Evolutionary conservation across 768 basidiomycete genomes (phyloP), one percentile per base, ranked within the genome.

Genomic region (Pisolithus marmoratus): DNA sequence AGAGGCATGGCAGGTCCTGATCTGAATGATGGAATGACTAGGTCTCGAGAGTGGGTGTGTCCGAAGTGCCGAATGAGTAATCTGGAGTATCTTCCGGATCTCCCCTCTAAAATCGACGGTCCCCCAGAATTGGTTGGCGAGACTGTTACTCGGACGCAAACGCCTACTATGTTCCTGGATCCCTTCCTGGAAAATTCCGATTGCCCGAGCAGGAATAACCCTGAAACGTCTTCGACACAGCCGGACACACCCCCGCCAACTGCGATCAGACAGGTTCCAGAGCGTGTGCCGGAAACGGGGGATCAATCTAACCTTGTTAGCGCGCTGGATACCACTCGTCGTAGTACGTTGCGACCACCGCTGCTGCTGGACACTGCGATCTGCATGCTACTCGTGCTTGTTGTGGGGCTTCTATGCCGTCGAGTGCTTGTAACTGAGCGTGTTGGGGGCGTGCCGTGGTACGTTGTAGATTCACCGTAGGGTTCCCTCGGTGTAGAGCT

Each of bases 21-120:
- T 48, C 50, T 54, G 58, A 58, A 51, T 57, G 44, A 49, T 55
- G 46, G 38, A 26, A 37, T 46, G 44, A 49, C 53, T 46, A 93
- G 90, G 59, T 94, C 90, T 31, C 78, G 87, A 52, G 79, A 83
- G 54, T 93, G 91, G 90, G 69, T 72, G 37, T 94, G 90, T 58
- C 83, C 88, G 8, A 80, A 79, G 47, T 92, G 90, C 65, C 71
- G 82, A 43, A 74, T 79, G 58, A 64, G 78, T 29, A 93, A 92
- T 73, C 54, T 82, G 48, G 78, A 81, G 40, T 73, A 82, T 46
- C 79, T 94, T 47, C 90, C 89, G 12, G 86, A 91, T 69, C 84
- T 83, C 12, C 60, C 57, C 43, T 59, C 55, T 36, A 48, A 56
- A 46, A 52, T 49, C 50, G 37, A 38, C 27, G 41, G 43, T 59